Conservation (phyloP, 441 rosid genomes). For the Syzygium malaccense region DNA sequence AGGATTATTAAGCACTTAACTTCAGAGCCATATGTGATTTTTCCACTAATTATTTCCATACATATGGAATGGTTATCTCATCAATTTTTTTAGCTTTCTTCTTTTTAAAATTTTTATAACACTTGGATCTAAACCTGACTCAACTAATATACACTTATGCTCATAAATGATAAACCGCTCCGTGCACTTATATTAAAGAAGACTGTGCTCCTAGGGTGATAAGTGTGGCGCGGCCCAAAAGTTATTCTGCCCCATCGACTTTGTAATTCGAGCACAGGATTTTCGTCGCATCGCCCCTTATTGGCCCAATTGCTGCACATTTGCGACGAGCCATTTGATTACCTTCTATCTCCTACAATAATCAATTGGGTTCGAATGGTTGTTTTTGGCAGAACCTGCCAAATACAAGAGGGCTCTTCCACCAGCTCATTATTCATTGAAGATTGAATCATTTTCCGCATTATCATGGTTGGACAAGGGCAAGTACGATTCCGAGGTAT, state of each 20-base stretch:
- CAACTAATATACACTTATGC: no score
- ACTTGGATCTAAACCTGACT: no score
- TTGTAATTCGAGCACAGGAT: not conserved
- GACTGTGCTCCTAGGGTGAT: not conserved
- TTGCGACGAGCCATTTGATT: not conserved
- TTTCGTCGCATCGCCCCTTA: not conserved
- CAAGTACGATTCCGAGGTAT: not conserved
- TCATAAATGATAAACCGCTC: not conserved
- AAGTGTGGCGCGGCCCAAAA: rapidly evolving
- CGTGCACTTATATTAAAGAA: not conserved
- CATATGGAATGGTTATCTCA: rapidly evolving
- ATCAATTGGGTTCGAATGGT: not conserved
- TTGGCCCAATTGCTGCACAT: not conserved
- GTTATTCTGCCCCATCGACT: not conserved
- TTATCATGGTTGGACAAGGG: not conserved
- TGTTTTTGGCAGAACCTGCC: not conserved
- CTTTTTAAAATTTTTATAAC: no score
- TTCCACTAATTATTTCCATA: no score
- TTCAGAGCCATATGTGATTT: no score
- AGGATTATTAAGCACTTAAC: no score
- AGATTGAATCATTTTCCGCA: not conserved
- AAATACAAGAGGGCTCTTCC: not conserved
- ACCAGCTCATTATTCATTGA: not conserved
- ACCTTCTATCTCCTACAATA: not conserved
- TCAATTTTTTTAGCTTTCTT: no score